Base-by-base conservation (phyloP, 176 grass and related monocot species). In the Tuctoria greenei region DNA sequence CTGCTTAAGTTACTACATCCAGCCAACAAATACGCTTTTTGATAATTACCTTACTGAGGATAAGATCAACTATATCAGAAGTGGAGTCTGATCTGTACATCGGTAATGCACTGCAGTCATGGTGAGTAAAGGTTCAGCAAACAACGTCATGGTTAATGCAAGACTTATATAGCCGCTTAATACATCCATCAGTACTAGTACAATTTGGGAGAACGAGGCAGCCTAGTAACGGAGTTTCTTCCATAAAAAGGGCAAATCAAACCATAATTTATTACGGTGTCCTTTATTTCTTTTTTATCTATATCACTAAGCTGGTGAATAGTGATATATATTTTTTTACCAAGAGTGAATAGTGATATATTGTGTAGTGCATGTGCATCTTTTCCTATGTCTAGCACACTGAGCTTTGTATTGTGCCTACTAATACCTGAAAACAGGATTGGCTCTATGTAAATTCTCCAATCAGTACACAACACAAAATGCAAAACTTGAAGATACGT, bases 41-140 rank as follows among this genome's bases (percentile, higher is more conserved):
- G 11, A 64, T 50, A 37, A 76, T 76, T 76, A 97, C 94, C 94
- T 91, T 89, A 64, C 67, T 83, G 60, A 88, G 76, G 65, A 93
- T 85, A 61, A 91, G 81, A 74, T 97, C 91, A 57, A 97, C 77
- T 46, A 91, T 83, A 81, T 97, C 94, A 63, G 65, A 66, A 83
- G 79, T 34, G 41, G 73, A 75, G 60, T 97, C 91, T 56, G 78
- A 75, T 82, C 81, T 88, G 45, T 82, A 82, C 76, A 90, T 37
- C 14, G 88, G 66, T 17, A 89, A 52, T 46, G 90, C 44, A 44
- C 88, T 93, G 86, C 44, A 72, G 39, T 62, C 46, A 54, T 7
- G 60, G 16, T 40, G 7, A 45, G 60, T 49, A 72, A 34, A 75
- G n/a, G 49, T 69, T 82, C 42, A 82, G 49, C 41, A 66, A 67